Percentiles rank a stretch among this genome's conserved stretches.
Evolutionary conservation across 768 basidiomycete genomes (phyloP).

Genomic region (Russula sp.): DNA sequence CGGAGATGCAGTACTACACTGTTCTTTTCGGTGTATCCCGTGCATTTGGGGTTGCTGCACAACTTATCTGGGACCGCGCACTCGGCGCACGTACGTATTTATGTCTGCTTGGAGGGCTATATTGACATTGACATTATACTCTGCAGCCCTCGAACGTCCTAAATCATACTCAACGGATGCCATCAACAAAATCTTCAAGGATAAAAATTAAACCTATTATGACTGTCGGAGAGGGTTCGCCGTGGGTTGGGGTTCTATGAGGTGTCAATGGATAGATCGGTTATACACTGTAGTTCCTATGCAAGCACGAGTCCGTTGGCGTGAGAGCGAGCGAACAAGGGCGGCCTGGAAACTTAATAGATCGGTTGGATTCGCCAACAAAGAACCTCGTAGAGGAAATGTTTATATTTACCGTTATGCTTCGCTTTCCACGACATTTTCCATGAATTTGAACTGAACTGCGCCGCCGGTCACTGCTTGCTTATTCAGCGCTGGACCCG

Average conservation of each 20-base stretch:
- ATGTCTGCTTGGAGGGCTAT: neutral
- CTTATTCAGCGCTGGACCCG: neutral
- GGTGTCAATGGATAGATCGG: slow-evolving; percentile 1
- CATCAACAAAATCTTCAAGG: slow-evolving; percentile 75
- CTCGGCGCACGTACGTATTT: slow-evolving; percentile 76
- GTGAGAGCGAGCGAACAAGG: slow-evolving; percentile 14
- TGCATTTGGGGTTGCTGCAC: slow-evolving; percentile 85
- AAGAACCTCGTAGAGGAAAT: neutral
- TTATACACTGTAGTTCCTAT: neutral
- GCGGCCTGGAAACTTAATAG: slow-evolving; percentile 9
- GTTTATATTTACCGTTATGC: slow-evolving; percentile 17
- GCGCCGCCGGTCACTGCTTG: neutral
- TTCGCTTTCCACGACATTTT: neutral
- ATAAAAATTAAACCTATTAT: slow-evolving; percentile 40
- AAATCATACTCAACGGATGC: slow-evolving; percentile 86
- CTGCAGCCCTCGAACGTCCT: slow-evolving; percentile 76
- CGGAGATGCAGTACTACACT: slow-evolving; percentile 95
- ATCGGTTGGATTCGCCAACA: neutral
- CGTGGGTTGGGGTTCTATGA: slow-evolving; percentile 9
- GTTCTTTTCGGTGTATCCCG: slow-evolving; percentile 97
- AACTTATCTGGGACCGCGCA: slow-evolving; percentile 91
- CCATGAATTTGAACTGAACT: neutral
- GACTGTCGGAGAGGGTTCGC: slow-evolving; percentile 8
- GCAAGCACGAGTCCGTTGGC: slow-evolving; percentile 4
- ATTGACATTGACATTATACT: neutral